Evolutionary conservation across 495 filamentous ascomycete genomes (phyloP).

Genomic region (Lasiosphaeria ovina): DNA sequence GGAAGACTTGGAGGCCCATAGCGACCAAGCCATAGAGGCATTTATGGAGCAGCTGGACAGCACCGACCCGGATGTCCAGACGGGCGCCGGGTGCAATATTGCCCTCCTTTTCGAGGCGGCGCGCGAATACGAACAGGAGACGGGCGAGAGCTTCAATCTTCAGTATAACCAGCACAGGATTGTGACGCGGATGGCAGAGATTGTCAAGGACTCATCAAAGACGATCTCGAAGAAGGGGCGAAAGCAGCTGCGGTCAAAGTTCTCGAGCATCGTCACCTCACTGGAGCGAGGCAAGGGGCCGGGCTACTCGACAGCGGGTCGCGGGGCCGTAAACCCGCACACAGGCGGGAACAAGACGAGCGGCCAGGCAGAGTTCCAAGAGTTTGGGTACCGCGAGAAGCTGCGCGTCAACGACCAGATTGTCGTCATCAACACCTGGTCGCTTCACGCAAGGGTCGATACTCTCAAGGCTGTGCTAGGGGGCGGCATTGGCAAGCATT

Average conservation of each 20-base stretch:
- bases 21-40: constrained; percentile 73
- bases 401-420: constrained; percentile 71
- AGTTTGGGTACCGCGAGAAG: constrained; percentile 75
- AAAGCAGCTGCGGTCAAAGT: constrained; percentile 72
- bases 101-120: constrained; percentile 84
- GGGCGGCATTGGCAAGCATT: constrained; percentile 79
- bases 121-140: constrained; percentile 63
- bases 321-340: constrained; percentile 39
- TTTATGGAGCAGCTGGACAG: constrained; percentile 90
- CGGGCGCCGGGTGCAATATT: constrained; percentile 86
- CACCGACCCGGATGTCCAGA: constrained; percentile 70
- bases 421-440: constrained; percentile 87
- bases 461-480: constrained; percentile 73
- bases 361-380: constrained; percentile 62
- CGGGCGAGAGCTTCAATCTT: constrained; percentile 47
- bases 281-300: constrained; percentile 64
- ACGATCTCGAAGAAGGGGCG: constrained; percentile 75
- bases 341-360: constrained; percentile 58
- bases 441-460: constrained; percentile 76
- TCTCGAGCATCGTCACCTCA: constrained; percentile 79
- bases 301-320: constrained; percentile 45
- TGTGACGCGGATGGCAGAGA: constrained; percentile 51
- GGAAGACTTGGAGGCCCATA: constrained; percentile 74
- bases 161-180: constrained; percentile 56
- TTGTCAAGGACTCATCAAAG: constrained; percentile 61